These are phyloP conservation scores for Mucor racemosus DNA, from an alignment of 371 early-diverging fungal species.

Conservation along the genomic window DNA sequence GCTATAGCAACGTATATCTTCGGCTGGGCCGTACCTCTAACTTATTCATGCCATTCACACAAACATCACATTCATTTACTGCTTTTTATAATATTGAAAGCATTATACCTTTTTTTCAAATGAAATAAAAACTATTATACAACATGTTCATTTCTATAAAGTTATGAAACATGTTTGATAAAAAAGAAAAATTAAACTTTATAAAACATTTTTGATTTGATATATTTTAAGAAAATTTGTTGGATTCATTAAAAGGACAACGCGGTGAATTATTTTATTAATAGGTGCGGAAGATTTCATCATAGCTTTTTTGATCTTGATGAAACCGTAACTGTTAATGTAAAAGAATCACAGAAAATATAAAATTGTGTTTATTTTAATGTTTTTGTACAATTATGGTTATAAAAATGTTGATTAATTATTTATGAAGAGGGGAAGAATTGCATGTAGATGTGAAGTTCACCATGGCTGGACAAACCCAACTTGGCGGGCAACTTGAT, in stretches of 20 bases:
- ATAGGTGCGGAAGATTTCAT: background rate
- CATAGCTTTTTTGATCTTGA: no score
- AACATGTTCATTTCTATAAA: background rate
- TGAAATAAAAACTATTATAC: background rate
- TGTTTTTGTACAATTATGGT: conserved; percentile 4
- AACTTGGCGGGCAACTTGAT: conserved; percentile 45
- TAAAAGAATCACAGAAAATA: background rate
- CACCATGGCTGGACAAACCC: conserved; percentile 49
- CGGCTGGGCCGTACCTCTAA: conserved; percentile 1
- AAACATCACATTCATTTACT: background rate
- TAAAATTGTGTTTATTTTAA: background rate
- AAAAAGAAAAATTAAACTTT: background rate
- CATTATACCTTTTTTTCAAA: background rate
- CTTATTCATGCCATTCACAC: background rate
- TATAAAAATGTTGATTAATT: background rate
- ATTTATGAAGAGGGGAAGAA: conserved; percentile 31
- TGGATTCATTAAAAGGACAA: background rate
- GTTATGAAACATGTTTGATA: background rate
- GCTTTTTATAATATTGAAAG: background rate
- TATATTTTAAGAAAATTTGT: no score
- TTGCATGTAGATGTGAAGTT: conserved; percentile 37
- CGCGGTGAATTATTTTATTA: background rate
- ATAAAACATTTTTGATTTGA: background rate
- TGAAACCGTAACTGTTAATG: background rate
- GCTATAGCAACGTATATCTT: background rate